Percentiles rank a stretch among this genome's conserved stretches.
Conservation (phyloP, 306 rosid genomes). For the Trifolium pratense region DNA sequence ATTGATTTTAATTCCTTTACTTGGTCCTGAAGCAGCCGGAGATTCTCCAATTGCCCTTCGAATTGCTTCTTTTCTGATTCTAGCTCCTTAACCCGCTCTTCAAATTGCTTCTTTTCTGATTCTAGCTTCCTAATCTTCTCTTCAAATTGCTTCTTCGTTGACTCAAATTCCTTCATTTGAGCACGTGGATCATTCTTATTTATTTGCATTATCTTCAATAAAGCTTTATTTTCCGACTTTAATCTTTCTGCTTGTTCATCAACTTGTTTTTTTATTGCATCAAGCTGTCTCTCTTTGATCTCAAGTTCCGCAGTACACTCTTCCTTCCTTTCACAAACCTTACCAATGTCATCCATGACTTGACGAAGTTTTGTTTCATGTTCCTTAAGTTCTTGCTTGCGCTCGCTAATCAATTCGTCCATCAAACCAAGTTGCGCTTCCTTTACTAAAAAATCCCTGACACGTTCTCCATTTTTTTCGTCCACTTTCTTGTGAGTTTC, state of each 20-base stretch:
- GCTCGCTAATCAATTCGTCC: slow-evolving; percentile 15
- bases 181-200: not conserved
- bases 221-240: slow-evolving; percentile 31
- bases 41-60: not conserved
- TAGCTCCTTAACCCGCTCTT: not conserved
- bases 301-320: slow-evolving; percentile 36
- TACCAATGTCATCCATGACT: not conserved
- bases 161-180: slow-evolving; percentile 32
- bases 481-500: slow-evolving; percentile 9
- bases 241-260: slow-evolving; percentile 24
- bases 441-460: not conserved
- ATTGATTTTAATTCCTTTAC: not conserved
- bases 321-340: slow-evolving; percentile 8
- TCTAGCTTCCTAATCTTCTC: not conserved
- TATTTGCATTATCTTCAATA: slow-evolving; percentile 12
- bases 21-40: not conserved
- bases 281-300: slow-evolving; percentile 38
- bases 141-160: slow-evolving; percentile 32
- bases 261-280: not conserved
- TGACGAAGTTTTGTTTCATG: slow-evolving; percentile 9
- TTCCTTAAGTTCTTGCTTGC: slow-evolving; percentile 8
- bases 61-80: not conserved
- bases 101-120: slow-evolving; percentile 18
- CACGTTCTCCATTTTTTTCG: slow-evolving; percentile 19
- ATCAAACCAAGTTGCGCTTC: slow-evolving; percentile 2